A percentile compares a stretch with the other conserved stretches of the same genome.
phyloP scores from a whole-genome alignment of 345 rosid species.

The Arabidopsis thaliana region TAIR10.1 NC_003070.9:3010001-3010500 shows the following conservation, averaged over 20 bases:
- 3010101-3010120: slow-evolving; percentile 12
- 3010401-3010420: slow-evolving; percentile 8
- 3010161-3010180: slow-evolving; percentile 8
- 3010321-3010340: slow-evolving; percentile 18
- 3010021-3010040: slow-evolving; percentile 7
- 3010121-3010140: slow-evolving; percentile 1
- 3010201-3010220: slow-evolving; percentile 15
- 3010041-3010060: neutral
- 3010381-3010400: slow-evolving; percentile 2
- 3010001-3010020: slow-evolving; percentile 7
- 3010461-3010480: slow-evolving; percentile 81
- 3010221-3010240: slow-evolving; percentile 16
- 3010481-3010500: slow-evolving; percentile 61
- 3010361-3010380: neutral
- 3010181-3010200: neutral
- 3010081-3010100: slow-evolving; percentile 10
- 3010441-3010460: slow-evolving; percentile 73
- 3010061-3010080: neutral
- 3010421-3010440: slow-evolving; percentile 51
- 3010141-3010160: slow-evolving; percentile 10
- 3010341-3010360: neutral
- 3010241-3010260: slow-evolving; percentile 12
- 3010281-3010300: slow-evolving; percentile 32
- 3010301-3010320: slow-evolving; percentile 28
- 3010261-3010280: slow-evolving; percentile 26